phyloP scores from a whole-genome alignment of 805 yeast genomes.

The Suhomyces canberraensis region DNA sequence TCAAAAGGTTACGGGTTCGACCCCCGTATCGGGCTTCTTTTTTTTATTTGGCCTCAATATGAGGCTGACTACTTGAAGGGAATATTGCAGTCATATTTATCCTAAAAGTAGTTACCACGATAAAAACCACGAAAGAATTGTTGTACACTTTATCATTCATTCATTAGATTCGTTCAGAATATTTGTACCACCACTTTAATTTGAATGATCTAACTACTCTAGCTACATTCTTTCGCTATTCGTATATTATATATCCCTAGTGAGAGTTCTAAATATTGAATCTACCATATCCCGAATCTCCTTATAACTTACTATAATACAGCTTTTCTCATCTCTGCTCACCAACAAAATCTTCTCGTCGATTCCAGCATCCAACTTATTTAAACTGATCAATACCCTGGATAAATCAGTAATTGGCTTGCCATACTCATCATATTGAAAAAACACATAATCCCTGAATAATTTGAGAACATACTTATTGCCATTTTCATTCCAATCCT shows the following conservation, averaged over 20 bases:
- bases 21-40: too few relatives aligned
- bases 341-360: slow-evolving; percentile 80
- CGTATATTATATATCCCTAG: slow-evolving; percentile 1
- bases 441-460: slow-evolving; percentile 83
- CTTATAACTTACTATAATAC: slow-evolving; percentile 80
- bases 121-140: too few relatives aligned
- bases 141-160: too few relatives aligned
- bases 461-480: slow-evolving; percentile 58
- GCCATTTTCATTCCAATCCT: slow-evolving; percentile 70
- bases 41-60: too few relatives aligned
- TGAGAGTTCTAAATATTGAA: slow-evolving; percentile 44
- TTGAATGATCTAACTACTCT: too few relatives aligned
- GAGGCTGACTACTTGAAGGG: too few relatives aligned
- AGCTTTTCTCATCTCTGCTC: slow-evolving; percentile 79
- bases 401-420: slow-evolving; percentile 77
- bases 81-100: too few relatives aligned
- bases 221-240: too few relatives aligned
- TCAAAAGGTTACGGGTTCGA: too few relatives aligned
- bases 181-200: too few relatives aligned
- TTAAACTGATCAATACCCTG: slow-evolving; percentile 72
- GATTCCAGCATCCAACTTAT: slow-evolving; percentile 89
- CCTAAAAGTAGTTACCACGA: too few relatives aligned
- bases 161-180: too few relatives aligned
- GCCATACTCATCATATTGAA: slow-evolving; percentile 75
- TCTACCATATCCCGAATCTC: slow-evolving; percentile 75